phyloP scores from a whole-genome alignment of 345 rosid genomes.

The Lepidium africanum region DNA sequence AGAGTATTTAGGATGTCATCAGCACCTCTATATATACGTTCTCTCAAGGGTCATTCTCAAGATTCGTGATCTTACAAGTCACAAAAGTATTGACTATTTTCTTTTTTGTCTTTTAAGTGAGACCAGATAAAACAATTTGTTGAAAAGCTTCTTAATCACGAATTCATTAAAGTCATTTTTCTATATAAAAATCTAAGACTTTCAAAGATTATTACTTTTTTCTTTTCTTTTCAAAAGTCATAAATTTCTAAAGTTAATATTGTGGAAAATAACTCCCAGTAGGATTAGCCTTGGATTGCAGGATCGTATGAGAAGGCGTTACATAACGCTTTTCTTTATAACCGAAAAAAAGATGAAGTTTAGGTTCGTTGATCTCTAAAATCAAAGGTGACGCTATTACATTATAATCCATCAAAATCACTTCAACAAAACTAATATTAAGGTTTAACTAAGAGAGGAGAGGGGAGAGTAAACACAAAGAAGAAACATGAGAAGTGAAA shows the following conservation, averaged over 20 bases:
- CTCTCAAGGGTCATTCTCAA: slow-evolving; percentile 18
- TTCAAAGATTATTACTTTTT: neutral
- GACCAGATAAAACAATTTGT: neutral
- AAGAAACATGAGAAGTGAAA: slow-evolving; percentile 6
- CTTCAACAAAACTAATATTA: slow-evolving; percentile 9
- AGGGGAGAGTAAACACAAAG: neutral
- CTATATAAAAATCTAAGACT: neutral
- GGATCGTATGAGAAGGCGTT: neutral
- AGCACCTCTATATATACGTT: slow-evolving; percentile 25
- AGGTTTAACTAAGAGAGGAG: neutral
- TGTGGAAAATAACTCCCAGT: slow-evolving; percentile 1
- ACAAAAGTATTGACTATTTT: slow-evolving; percentile 8
- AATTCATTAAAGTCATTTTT: neutral
- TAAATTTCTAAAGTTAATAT: neutral
- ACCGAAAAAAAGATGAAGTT: neutral
- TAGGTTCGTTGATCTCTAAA: neutral
- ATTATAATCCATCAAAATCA: slow-evolving; percentile 13
- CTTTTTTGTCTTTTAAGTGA: slow-evolving; percentile 5
- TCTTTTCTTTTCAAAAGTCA: neutral
- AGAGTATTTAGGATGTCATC: slow-evolving; percentile 8
- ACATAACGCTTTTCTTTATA: no score
- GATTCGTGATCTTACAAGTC: slow-evolving; percentile 8
- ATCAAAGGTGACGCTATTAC: slow-evolving; percentile 1
- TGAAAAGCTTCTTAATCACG: slow-evolving; percentile 10
- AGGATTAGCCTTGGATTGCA: neutral